phyloP scores from a whole-genome alignment of 495 filamentous ascomycete species.

The Hypoxylon perforatum region DNA sequence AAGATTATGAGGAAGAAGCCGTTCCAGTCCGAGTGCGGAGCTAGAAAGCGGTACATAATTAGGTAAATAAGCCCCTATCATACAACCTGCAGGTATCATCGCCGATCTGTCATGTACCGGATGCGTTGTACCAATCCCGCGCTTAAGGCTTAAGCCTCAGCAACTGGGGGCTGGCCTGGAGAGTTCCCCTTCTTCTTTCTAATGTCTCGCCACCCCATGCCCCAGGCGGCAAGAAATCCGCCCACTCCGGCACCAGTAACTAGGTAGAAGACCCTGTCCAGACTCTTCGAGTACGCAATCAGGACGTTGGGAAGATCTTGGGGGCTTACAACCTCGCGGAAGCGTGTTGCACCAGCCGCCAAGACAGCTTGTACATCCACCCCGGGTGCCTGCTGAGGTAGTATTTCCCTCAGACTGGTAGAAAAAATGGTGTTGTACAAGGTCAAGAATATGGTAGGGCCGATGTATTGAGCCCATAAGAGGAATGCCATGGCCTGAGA shows the following conservation, averaged over 20 bases:
- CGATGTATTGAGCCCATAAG: constrained; percentile 18
- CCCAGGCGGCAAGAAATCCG: constrained; percentile 48
- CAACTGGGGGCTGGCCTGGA: constrained; percentile 1
- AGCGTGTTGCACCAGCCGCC: constrained; percentile 53
- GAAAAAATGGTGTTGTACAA: constrained; percentile 23
- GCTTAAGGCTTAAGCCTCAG: not conserved
- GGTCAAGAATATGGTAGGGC: constrained; percentile 21
- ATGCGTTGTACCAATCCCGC: not conserved
- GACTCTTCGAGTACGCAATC: constrained; percentile 53
- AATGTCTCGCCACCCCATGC: constrained; percentile 64
- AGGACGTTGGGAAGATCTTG: constrained; percentile 43
- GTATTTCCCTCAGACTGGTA: not conserved
- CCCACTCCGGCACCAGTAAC: constrained; percentile 38
- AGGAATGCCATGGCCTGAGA: constrained; percentile 24
- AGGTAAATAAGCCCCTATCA: not conserved
- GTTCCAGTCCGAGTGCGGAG: too few species aligned
- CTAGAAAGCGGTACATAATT: too few species aligned
- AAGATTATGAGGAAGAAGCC: not conserved
- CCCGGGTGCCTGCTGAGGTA: constrained; percentile 36
- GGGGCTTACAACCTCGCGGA: constrained; percentile 50
- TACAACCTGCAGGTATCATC: constrained; percentile 11
- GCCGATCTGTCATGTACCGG: not conserved
- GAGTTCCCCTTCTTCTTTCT: constrained; percentile 50
- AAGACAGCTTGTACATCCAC: constrained; percentile 46
- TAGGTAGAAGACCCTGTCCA: constrained; percentile 55